phyloP scores from a whole-genome alignment of 768 basidiomycete species.

The Udeniomyces megalosporus region DNA sequence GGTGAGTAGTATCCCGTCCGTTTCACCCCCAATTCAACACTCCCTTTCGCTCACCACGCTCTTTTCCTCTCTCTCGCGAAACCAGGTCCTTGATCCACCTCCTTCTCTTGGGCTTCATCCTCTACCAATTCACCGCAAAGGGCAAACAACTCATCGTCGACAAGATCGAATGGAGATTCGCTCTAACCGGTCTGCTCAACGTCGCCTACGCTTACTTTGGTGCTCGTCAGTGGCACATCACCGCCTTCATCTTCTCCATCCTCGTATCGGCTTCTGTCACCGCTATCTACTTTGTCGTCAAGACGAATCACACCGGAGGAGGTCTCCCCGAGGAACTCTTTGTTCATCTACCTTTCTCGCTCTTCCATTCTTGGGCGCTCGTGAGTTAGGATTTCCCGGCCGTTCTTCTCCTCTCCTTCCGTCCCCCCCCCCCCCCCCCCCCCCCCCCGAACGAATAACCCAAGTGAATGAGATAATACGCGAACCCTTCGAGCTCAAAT shows the following conservation, averaged over 20 bases:
- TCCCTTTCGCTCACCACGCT: too few relatives aligned
- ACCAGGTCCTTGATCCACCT: constrained; percentile 78
- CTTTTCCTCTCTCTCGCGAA: too few relatives aligned
- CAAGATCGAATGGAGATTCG: constrained; percentile 70
- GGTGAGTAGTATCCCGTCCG: neutral
- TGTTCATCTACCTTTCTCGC: constrained; percentile 66
- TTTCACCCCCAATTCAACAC: too few relatives aligned
- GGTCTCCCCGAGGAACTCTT: constrained; percentile 11
- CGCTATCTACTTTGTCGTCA: constrained; percentile 12
- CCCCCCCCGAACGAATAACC: too few relatives aligned
- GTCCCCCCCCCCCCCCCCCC: too few relatives aligned
- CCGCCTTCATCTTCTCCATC: constrained; percentile 12
- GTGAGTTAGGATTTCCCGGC: too few relatives aligned
- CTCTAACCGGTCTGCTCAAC: constrained; percentile 64
- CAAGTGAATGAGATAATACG: too few relatives aligned
- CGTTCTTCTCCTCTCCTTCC: too few relatives aligned
- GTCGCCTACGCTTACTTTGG: constrained; percentile 43
- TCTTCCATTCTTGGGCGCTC: constrained; percentile 36
- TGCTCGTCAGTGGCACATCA: constrained; percentile 5
- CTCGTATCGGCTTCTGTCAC: constrained; percentile 9
- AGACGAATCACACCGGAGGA: neutral
- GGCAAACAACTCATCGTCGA: constrained; percentile 14
- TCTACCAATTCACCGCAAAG: constrained; percentile 33
- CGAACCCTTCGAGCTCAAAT: too few relatives aligned
- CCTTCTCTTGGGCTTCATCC: constrained; percentile 72